Evolutionary conservation across 2,329 filamentous ascomycete species (phyloP), one percentile per base, ranked within the genome.

Genomic region (Hypoxylon sp.): DNA sequence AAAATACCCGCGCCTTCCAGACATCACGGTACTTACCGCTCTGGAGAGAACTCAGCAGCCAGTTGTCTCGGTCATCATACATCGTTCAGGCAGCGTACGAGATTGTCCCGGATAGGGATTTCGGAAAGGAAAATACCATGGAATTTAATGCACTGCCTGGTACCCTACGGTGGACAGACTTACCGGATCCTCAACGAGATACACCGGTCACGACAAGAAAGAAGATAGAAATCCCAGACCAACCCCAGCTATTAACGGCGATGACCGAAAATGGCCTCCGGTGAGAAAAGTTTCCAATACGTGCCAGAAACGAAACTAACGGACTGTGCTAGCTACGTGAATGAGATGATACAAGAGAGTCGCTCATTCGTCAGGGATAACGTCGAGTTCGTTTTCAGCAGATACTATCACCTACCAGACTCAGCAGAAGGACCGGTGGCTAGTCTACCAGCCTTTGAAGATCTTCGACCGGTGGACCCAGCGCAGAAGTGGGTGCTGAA

Each of bases 151-250:
- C 77, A 5, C 75, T 78, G 0, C 79, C 79, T 0, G 87, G 86
- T 17, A 82, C 84, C 2, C 75, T 90, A 63, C 80, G 84, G 48
- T 91, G 87, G 86, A 84, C 81, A 5, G 88, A 90, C 69, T 81
- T 90, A 48, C 88, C 89, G 1, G 88, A 90, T 67, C 87, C 87
- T 14, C 79, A 83, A 1, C 80, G 80, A 23, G 80, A 80, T 11
- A 79, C 81, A n/a, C 81, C 84, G 10, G 75, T 87, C 34, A 85
- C 81, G 9, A 83, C 87, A 73, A 81, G 86, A 41, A 87, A 86
- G 73, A 85, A 84, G 76, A 80, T 88, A 5, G 87, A 89, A 70
- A 83, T 89, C n/a, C 82, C 83, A 72, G 81, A 84, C 0, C 84
- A 86, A 70, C 82, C 77, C 55, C 83, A 82, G 51, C 73, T 90